A percentile compares a stretch with the other conserved stretches of the same genome.
These are phyloP conservation scores for Penicillium sumatraense DNA, from an alignment of 2,329 filamentous ascomycete genomes.

Conservation along the genomic window DNA sequence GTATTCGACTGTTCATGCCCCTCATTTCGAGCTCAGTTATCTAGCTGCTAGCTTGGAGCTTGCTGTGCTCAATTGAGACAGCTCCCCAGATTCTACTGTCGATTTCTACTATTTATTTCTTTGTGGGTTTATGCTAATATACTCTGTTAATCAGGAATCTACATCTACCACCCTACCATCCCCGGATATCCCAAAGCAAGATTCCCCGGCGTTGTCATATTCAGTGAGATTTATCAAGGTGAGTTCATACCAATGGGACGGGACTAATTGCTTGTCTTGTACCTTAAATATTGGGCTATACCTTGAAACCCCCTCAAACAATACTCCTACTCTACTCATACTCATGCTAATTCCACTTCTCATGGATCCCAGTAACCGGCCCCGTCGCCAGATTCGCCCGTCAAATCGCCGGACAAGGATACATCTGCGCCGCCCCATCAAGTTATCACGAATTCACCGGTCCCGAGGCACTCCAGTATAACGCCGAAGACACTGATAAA, in stretches of 20 bases:
- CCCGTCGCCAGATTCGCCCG: conserved; percentile 87
- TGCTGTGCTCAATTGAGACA: not conserved
- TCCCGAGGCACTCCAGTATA: conserved; percentile 81
- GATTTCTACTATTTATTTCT: too few relatives aligned
- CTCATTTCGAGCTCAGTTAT: not conserved
- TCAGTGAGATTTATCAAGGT: conserved; percentile 97
- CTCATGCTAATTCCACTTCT: not conserved
- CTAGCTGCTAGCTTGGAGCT: not conserved
- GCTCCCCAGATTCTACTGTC: too few relatives aligned
- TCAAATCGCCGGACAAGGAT: conserved; percentile 89
- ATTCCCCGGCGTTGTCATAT: conserved; percentile 86
- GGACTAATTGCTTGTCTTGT: too few relatives aligned
- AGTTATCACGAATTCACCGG: conserved; percentile 93
- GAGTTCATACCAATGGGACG: too few relatives aligned
- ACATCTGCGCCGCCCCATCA: conserved; percentile 88
- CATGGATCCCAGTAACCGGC: conserved; percentile 75
- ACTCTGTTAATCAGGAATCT: conserved; percentile 67
- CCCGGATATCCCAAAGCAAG: conserved; percentile 85
- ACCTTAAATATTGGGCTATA: too few relatives aligned
- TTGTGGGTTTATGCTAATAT: conserved; percentile 2
- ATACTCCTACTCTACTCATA: too few relatives aligned
- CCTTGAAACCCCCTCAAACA: too few relatives aligned
- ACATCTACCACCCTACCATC: conserved; percentile 84
- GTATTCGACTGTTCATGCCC: conserved; percentile 10
- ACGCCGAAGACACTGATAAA: conserved; percentile 82